These are phyloP conservation scores for Xylaria telfairii DNA, from an alignment of 495 filamentous ascomycete species.

Conservation along the genomic window DNA sequence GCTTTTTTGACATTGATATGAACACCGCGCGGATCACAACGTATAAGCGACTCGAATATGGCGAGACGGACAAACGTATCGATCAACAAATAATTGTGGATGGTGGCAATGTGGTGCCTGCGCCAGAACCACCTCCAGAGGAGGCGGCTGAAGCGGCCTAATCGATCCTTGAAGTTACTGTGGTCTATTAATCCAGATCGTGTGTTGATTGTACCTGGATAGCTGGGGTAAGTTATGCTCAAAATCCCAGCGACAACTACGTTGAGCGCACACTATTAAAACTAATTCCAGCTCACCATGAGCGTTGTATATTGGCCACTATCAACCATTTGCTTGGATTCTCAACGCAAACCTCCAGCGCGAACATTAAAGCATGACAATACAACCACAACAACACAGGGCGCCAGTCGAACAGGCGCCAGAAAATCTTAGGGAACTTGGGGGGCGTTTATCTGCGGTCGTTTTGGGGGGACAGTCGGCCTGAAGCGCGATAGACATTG, in stretches of 20 bases:
- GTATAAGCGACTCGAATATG: slow-evolving; percentile 90
- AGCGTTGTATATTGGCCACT: neutral
- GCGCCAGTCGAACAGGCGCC: too few relatives aligned
- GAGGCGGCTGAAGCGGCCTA: neutral
- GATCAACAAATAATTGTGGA: slow-evolving; percentile 92
- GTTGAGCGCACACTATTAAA: neutral
- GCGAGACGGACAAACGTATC: slow-evolving; percentile 69
- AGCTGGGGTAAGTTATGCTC: neutral
- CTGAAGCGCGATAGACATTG: neutral
- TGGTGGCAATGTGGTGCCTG: slow-evolving; percentile 66
- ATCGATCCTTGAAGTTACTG: neutral
- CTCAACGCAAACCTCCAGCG: neutral
- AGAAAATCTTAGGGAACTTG: neutral
- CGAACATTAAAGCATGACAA: neutral
- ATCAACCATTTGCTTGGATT: neutral
- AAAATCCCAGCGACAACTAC: neutral
- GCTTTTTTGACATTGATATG: slow-evolving; percentile 92
- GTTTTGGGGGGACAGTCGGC: neutral
- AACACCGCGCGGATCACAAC: slow-evolving; percentile 84
- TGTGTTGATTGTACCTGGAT: slow-evolving; percentile 4
- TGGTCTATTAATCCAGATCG: neutral
- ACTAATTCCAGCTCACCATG: neutral
- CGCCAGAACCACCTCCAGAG: slow-evolving; percentile 25
- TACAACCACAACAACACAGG: too few relatives aligned
- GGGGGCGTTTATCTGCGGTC: neutral